Base-by-base conservation (phyloP, 192 early-diverging fungal species). In the Gaertneriomyces semiglobifer region DNA sequence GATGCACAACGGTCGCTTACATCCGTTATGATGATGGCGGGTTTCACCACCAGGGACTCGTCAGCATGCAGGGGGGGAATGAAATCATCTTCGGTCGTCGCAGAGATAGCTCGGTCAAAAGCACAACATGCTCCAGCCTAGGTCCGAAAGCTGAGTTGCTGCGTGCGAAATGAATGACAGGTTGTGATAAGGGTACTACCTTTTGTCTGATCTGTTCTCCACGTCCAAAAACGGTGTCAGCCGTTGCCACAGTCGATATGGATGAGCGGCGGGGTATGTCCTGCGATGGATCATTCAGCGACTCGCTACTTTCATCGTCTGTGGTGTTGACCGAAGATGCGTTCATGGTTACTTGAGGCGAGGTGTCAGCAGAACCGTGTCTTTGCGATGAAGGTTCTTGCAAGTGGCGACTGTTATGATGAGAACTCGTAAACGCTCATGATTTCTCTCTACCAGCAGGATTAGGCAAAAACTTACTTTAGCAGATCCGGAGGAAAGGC, bases 21-120 rank as follows among this genome's bases (percentile, higher is more conserved):
- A 55, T 79, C 70, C 18, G 46, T 65, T 25, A 80, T 80, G 10
- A 68, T 66, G 44, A 80, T 77, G 12, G 69, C 73, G 2, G 79
- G 75, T 18, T 70, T 65, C 43, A 47, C 53, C 54, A 73, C 61
- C 10, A 70, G 43, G 1, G 42, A 39, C 44, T 41, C 43, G 19
- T 48, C 33, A 7, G 38, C 45, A n/a, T 58, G 48, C 6, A 62
- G 10, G 19, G 53, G 40, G 0, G 69, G 69, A 8, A 62, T 12
- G 52, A 76, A 71, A 14, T 54, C 55, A 52, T 51, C 62, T 14
- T 45, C 10, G 5, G 69, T 60, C 14, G 16, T 6, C 1, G 63
- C 54, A 33, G 54, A 44, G 11, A 76, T 16, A 8, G 38, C 58
- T n/a, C 64, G 45, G 46, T 71, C 74, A 10, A 76, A 58, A n/a